Conservation (phyloP, 371 early-diverging fungal genomes). For the Rhizopus arrhizus region DNA sequence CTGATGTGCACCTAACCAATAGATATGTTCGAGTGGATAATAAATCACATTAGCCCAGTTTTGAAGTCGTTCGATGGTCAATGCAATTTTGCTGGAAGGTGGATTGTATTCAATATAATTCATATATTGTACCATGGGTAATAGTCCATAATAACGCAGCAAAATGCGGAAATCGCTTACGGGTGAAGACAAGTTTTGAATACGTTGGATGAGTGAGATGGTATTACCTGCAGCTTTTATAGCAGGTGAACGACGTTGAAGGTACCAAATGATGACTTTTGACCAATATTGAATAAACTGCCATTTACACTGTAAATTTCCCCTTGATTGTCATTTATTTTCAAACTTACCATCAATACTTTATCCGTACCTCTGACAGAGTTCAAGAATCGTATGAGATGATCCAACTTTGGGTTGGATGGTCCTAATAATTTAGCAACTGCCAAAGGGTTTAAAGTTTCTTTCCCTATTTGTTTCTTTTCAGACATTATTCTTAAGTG, state of each 20-base stretch:
- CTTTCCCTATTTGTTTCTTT: constrained; percentile 15
- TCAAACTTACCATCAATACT: constrained; percentile 80
- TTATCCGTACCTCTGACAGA: constrained; percentile 92
- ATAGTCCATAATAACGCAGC: constrained; percentile 84
- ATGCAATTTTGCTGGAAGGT: constrained; percentile 51
- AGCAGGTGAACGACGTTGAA: constrained; percentile 50
- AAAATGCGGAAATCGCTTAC: constrained; percentile 90
- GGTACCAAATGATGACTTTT: constrained; percentile 82
- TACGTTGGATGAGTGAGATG: constrained; percentile 61
- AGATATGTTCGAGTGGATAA: constrained; percentile 94
- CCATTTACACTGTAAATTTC: too few relatives aligned
- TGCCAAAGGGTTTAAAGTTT: constrained; percentile 40
- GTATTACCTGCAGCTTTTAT: constrained; percentile 23
- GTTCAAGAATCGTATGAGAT: constrained; percentile 71
- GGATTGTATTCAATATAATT: constrained; percentile 70
- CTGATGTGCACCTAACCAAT: constrained; percentile 89
- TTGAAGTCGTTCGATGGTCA: constrained; percentile 78
- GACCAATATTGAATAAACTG: constrained; percentile 90
- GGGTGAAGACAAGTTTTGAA: constrained; percentile 78
- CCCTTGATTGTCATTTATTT: too few relatives aligned
- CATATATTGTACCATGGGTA: constrained; percentile 88
- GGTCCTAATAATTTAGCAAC: constrained; percentile 51
- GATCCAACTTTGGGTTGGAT: constrained; percentile 66
- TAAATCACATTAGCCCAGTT: constrained; percentile 83
- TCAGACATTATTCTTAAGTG: constrained; percentile 12